phyloP scores from a whole-genome alignment of 139 green algal genomes.

The Chlamydomonas schloesseri region DNA sequence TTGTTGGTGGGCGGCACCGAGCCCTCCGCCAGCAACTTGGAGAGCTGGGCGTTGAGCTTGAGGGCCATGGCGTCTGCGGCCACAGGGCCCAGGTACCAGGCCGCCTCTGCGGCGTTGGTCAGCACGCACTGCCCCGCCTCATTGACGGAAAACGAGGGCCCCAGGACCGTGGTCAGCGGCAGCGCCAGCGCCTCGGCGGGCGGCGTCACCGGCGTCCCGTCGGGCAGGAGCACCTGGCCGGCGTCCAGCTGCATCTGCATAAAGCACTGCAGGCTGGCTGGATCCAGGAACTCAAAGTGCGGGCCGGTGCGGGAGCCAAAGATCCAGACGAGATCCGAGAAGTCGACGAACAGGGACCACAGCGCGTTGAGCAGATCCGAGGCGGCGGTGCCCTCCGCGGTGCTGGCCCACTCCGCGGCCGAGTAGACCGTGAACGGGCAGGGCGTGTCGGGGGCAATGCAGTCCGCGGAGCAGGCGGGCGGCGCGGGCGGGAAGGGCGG shows the following conservation, averaged over 20 bases:
- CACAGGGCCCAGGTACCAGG: constrained; percentile 1
- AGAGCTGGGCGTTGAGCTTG: constrained; percentile 27
- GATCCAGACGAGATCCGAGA: not conserved
- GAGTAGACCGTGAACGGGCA: not conserved
- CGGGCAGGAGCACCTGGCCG: not conserved
- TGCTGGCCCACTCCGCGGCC: not conserved
- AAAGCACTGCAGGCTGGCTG: constrained; percentile 6
- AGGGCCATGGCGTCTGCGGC: constrained; percentile 21
- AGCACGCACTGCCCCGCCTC: not conserved
- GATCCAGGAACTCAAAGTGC: constrained; percentile 29
- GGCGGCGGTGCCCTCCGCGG: not conserved
- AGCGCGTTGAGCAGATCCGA: not conserved
- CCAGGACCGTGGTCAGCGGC: not conserved
- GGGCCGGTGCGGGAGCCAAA: not conserved
- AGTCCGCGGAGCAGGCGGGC: not conserved
- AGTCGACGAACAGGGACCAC: not conserved
- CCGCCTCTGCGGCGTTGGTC: not conserved
- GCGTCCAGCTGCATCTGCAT: constrained; percentile 8
- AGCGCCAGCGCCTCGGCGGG: not conserved
- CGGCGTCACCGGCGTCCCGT: not conserved
- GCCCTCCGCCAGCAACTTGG: not conserved
- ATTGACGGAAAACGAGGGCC: too few species aligned
- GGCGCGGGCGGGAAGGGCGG: not conserved
- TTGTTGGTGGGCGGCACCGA: too few species aligned
- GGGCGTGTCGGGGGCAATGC: not conserved